Evolutionary conservation across 2,329 filamentous ascomycete genomes (phyloP).

Genomic region (Harringtonia aguacate): DNA sequence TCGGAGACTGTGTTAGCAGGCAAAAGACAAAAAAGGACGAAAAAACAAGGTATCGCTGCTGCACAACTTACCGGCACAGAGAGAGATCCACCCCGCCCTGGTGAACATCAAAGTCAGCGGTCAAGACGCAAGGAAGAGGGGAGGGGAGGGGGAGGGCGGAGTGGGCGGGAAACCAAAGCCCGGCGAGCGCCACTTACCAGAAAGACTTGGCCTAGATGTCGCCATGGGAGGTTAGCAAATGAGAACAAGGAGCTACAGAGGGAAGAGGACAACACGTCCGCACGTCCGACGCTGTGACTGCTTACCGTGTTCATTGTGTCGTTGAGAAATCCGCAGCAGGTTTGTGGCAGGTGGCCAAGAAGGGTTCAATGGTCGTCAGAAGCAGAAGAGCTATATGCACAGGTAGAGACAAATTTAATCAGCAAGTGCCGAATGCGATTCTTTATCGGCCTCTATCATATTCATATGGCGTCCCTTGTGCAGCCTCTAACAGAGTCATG

Average conservation of each 20-base stretch:
- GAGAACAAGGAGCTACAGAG: background rate
- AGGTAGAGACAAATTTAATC: too few relatives aligned
- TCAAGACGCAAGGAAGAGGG: background rate
- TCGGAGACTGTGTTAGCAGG: background rate
- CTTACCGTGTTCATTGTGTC: constrained; percentile 11
- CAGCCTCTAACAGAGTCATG: background rate
- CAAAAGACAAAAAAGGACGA: too few relatives aligned
- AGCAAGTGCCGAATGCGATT: too few relatives aligned
- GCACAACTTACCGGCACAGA: constrained; percentile 73
- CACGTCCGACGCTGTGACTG: background rate
- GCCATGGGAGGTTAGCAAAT: background rate
- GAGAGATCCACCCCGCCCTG: constrained; percentile 85
- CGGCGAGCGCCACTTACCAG: constrained; percentile 34
- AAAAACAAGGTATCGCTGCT: too few relatives aligned
- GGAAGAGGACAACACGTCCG: background rate
- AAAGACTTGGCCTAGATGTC: constrained; percentile 48
- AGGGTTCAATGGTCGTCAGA: background rate
- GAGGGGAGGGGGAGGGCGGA: too few relatives aligned
- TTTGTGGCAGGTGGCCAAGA: background rate
- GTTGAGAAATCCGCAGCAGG: background rate
- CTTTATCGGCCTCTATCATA: too few relatives aligned
- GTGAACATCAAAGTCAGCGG: background rate
- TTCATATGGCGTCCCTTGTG: too few relatives aligned
- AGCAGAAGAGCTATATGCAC: too few relatives aligned
- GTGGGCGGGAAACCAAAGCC: too few relatives aligned